phyloP scores from a whole-genome alignment of 2,329 filamentous ascomycete species.

The Claviceps sp. region DNA sequence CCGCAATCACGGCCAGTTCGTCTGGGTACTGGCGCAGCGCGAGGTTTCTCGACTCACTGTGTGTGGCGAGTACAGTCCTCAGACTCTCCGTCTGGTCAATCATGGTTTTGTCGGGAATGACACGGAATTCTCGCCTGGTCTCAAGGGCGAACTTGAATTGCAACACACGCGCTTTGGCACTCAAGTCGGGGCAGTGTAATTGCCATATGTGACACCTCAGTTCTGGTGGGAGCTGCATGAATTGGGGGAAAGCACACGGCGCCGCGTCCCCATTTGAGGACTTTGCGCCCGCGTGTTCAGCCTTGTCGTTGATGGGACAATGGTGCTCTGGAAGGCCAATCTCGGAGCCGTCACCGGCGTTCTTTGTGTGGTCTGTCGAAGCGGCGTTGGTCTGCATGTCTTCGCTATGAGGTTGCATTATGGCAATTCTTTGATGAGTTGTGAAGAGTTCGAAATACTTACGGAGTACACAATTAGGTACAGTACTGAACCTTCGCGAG shows the following conservation, averaged over 20 bases:
- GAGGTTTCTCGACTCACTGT: slow-evolving; percentile 22
- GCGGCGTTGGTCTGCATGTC: background rate
- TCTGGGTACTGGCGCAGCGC: slow-evolving; percentile 20
- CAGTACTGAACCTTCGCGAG: too few species aligned
- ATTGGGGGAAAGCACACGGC: slow-evolving; percentile 12
- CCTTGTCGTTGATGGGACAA: slow-evolving; percentile 7
- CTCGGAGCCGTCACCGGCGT: slow-evolving; percentile 4
- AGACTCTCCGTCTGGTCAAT: slow-evolving; percentile 15
- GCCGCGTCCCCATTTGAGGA: background rate
- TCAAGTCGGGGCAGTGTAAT: slow-evolving; percentile 18
- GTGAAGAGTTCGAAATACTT: too few species aligned
- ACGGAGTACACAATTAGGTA: too few species aligned
- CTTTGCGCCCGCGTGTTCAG: slow-evolving; percentile 2
- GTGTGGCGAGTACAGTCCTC: slow-evolving; percentile 19
- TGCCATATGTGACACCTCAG: slow-evolving; percentile 22
- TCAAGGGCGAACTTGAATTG: slow-evolving; percentile 4
- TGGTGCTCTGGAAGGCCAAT: background rate
- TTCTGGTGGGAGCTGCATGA: slow-evolving; percentile 18
- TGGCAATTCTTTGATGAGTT: background rate
- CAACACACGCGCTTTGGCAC: slow-evolving; percentile 10
- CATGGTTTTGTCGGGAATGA: slow-evolving; percentile 12
- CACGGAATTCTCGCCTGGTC: slow-evolving; percentile 7
- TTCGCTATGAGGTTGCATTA: background rate
- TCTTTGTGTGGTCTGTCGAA: slow-evolving; percentile 2
- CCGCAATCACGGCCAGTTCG: slow-evolving; percentile 15